Conservation (phyloP, 108 stramenopile species). For the Cylindrotheca fusiformis region DNA sequence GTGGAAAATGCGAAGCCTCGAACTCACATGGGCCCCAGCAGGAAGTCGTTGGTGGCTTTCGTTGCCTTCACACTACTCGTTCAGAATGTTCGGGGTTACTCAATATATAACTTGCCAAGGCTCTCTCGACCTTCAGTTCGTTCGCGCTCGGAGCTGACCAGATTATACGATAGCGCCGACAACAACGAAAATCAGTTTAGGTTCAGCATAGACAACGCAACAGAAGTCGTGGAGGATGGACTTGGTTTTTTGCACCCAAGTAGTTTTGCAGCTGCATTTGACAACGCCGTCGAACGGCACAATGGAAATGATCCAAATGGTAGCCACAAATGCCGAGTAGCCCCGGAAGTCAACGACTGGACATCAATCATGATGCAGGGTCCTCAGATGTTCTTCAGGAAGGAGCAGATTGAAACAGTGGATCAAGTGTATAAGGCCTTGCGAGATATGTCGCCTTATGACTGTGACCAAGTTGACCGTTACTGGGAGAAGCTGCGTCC, state of each 20-base stretch:
- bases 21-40: no score
- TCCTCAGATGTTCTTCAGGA: conserved; percentile 18
- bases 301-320: neutral
- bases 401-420: conserved; percentile 23
- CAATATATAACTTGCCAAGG: no score
- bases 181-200: neutral
- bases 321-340: conserved; percentile 15
- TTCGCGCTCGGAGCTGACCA: neutral
- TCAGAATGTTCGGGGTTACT: no score
- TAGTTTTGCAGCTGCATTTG: conserved; percentile 11
- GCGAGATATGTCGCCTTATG: conserved; percentile 53
- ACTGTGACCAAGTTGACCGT: conserved; percentile 58
- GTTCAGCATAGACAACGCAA: neutral
- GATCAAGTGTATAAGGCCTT: conserved; percentile 57
- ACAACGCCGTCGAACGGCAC: conserved; percentile 2
- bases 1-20: no score
- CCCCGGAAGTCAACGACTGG: conserved; percentile 78
- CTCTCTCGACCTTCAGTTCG: no score
- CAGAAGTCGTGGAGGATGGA: neutral
- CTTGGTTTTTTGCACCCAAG: conserved; percentile 17
- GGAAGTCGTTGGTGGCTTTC: no score
- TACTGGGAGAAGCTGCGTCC: conserved; percentile 81
- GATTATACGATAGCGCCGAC: neutral
- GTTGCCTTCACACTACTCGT: no score
- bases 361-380: conserved; percentile 60